These are phyloP conservation scores for Coemansia sp. DNA, from an alignment of 192 early-diverging fungal genomes.

Conservation along the genomic window DNA sequence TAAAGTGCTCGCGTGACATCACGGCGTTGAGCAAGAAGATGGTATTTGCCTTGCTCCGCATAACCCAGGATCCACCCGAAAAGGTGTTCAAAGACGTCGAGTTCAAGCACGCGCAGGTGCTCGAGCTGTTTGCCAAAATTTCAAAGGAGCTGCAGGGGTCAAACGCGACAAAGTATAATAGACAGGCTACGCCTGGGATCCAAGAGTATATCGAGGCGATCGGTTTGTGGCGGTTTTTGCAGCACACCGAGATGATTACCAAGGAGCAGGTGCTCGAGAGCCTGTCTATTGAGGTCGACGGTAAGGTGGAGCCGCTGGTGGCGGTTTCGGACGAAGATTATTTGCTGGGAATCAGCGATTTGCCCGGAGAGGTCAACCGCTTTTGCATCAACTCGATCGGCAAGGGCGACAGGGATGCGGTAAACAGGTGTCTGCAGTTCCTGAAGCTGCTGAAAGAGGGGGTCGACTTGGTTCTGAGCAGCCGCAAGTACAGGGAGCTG, in stretches of 20 bases:
- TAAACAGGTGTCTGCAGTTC: conserved; percentile 39
- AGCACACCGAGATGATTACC: conserved; percentile 28
- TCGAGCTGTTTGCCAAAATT: conserved; percentile 29
- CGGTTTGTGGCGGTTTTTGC: conserved; percentile 44
- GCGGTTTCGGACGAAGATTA: conserved; percentile 51
- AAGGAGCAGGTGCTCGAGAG: conserved; percentile 33
- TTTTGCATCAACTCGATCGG: conserved; percentile 58
- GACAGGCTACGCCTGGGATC: conserved; percentile 34
- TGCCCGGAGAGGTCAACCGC: conserved; percentile 61
- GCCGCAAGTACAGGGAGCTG: conserved; percentile 14
- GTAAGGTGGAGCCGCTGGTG: conserved; percentile 4
- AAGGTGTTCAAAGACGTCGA: conserved; percentile 41
- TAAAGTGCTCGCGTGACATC: conserved; percentile 54
- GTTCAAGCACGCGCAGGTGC: conserved; percentile 25
- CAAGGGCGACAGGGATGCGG: conserved; percentile 45
- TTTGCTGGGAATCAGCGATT: conserved; percentile 57
- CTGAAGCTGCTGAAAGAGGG: conserved; percentile 50
- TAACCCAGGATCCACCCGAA: conserved; percentile 30
- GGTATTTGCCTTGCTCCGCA: conserved; percentile 49
- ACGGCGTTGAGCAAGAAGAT: conserved; percentile 54
- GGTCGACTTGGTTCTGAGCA: conserved; percentile 16
- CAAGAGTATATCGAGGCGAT: conserved; percentile 56
- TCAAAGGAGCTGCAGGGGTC: conserved; percentile 43
- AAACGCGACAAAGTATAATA: conserved; percentile 36
- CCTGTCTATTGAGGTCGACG: conserved; percentile 3